Evolutionary conservation across 441 rosid genomes (phyloP), one percentile per base, ranked within the genome.

Genomic region (Erodium trifolium): DNA sequence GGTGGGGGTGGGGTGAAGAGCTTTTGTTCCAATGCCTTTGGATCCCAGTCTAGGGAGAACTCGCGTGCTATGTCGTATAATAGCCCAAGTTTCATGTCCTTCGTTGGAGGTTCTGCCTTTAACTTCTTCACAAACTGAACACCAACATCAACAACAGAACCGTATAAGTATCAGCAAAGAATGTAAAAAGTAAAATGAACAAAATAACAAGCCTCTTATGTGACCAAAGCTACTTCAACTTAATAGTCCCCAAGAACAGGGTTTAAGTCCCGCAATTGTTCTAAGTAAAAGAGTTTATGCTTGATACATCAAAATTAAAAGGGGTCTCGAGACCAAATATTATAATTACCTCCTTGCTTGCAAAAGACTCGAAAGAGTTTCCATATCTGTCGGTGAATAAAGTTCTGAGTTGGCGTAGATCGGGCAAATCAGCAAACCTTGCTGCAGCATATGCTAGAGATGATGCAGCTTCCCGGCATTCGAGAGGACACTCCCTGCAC

Each of bases 351-450:
- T 93, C 83, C 69, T 79, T 83, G 74, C 78, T 83, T 13, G 82
- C 68, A 69, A 68, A 86, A 4, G 72, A 35, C 13, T 85, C 90
- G 0, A 80, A 78, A 14, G 81, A 81, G 29, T 23, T 80, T 18
- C 87, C 86, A 67, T 91, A 93, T 87, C 78, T 81, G n/a, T 85
- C 86, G 18, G 67, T 66, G 67, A 93, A 88, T 7, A 81, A 17
- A 51, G 78, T 70, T 60, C 98, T 84, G 72, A 93, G 90, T 17
- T 89, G 81, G 5, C 94, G 88, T 6, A 91, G 82, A 17, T 93
- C 97, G 1, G 96, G 96, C 72, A 91, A 80, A 76, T 89, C 91
- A 16, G 92, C 78, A 76, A 91, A 82, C 82, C 95, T 85, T 51
- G 92, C 89, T 3, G 98, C 94, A 14, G 95, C 93, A 57, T 84